phyloP scores from a whole-genome alignment of 306 rosid genomes.

The Prinsepia uniflora region DNA sequence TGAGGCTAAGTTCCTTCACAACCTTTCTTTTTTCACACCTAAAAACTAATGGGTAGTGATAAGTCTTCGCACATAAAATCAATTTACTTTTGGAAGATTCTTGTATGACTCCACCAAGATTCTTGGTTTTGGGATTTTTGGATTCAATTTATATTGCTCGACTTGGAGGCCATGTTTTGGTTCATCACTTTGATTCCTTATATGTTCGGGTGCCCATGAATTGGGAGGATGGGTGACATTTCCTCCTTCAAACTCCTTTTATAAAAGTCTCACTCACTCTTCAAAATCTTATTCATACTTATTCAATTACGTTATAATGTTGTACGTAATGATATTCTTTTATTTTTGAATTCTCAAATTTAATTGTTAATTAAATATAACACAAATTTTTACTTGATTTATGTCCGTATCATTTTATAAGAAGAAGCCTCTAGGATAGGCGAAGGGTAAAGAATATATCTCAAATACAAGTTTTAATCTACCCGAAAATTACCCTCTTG shows the following conservation, averaged over 20 bases:
- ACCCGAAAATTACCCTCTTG: too few relatives aligned
- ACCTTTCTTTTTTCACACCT: background rate
- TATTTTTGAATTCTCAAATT: too few relatives aligned
- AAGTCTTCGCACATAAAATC: background rate
- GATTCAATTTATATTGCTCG: background rate
- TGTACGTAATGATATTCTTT: too few relatives aligned
- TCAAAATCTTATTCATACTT: background rate
- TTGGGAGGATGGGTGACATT: constrained; percentile 9
- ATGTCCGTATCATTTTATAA: too few relatives aligned
- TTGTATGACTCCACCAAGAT: constrained; percentile 8
- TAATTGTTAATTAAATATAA: too few relatives aligned
- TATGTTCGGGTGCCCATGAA: constrained; percentile 3
- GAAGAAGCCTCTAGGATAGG: too few relatives aligned
- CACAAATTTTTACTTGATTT: too few relatives aligned
- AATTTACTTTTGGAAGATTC: constrained; percentile 10
- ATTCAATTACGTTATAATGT: background rate
- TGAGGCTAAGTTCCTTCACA: too few relatives aligned
- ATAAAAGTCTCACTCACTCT: background rate
- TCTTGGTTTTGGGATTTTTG: background rate
- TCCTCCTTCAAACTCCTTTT: background rate
- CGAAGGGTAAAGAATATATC: too few relatives aligned
- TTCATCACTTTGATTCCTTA: constrained; percentile 2
- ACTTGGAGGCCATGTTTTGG: constrained; percentile 10
- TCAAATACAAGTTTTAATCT: too few relatives aligned
- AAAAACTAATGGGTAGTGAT: background rate